Conservation (phyloP, 2,329 filamentous ascomycete genomes). For the Clonostachys byssicola region DNA sequence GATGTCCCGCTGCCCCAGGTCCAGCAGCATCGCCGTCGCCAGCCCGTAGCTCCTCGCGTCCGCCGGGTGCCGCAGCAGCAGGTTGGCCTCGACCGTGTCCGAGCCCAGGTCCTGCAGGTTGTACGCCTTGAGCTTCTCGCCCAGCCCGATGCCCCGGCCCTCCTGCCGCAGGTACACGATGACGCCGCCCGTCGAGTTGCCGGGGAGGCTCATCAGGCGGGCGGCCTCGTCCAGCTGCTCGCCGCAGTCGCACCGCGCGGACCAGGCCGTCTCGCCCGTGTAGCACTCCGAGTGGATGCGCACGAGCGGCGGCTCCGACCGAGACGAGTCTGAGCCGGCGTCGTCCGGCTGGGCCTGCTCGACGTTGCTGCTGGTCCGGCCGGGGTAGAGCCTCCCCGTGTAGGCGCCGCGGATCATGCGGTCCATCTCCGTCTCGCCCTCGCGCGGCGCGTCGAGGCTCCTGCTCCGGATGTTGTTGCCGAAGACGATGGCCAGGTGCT, state of each 20-base stretch:
- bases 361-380: conserved; percentile 65
- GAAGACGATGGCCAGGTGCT: conserved; percentile 96
- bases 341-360: conserved; percentile 7
- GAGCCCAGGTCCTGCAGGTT: conserved; percentile 94
- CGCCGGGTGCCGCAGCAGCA: conserved; percentile 85
- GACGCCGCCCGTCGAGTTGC: conserved; percentile 67
- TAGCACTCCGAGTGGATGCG: conserved; percentile 98
- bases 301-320: conserved; percentile 63
- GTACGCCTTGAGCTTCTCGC: conserved; percentile 96
- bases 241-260: conserved; percentile 93
- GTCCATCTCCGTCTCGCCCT: conserved; percentile 81
- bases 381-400: conserved; percentile 80
- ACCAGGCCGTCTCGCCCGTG: conserved; percentile 98
- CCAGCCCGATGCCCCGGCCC: conserved; percentile 88
- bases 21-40: conserved; percentile 90
- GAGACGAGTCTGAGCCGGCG: background rate
- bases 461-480: conserved; percentile 76
- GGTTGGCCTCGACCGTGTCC: conserved; percentile 96
- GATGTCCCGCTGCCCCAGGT: conserved; percentile 76
- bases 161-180: conserved; percentile 96
- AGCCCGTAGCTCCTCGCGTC: conserved; percentile 93
- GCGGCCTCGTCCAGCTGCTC: conserved; percentile 97
- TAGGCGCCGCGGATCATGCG: conserved; percentile 95
- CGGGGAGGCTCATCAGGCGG: conserved; percentile 77
- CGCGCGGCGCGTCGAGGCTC: conserved; percentile 65